Conservation (phyloP, 1,284 basidiomycete genomes). For the Ceratobasidium sp. region DNA sequence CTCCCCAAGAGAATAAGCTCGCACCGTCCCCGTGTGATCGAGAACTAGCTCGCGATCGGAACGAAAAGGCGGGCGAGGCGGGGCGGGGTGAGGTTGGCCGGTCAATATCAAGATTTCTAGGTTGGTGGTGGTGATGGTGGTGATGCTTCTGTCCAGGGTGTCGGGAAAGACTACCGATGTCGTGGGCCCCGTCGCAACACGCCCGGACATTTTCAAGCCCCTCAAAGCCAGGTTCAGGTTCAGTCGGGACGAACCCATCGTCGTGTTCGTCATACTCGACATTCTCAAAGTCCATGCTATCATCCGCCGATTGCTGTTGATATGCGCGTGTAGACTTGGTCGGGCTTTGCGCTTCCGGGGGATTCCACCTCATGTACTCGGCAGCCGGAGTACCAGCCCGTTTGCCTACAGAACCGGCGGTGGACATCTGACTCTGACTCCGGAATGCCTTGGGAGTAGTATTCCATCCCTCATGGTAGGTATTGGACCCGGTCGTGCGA, state of each 20-base stretch:
- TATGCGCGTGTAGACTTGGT: conserved; percentile 67
- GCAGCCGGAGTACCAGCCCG: conserved; percentile 85
- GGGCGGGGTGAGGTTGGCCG: conserved; percentile 67
- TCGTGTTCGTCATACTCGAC: conserved; percentile 49
- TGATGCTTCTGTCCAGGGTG: conserved; percentile 55
- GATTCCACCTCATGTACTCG: conserved; percentile 80
- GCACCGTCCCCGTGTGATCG: conserved; percentile 63
- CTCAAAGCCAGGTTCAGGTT: conserved; percentile 81
- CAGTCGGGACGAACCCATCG: conserved; percentile 68
- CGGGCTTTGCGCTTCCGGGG: conserved; percentile 69
- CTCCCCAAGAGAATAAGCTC: conserved; percentile 65
- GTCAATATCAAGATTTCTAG: conserved; percentile 44
- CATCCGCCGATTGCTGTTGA: conserved; percentile 46
- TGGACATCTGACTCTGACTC: conserved; percentile 75
- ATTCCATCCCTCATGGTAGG: conserved; percentile 56
- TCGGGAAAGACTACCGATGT: conserved; percentile 68
- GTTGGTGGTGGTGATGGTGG: conserved; percentile 60
- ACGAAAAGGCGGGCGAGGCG: conserved; percentile 65
- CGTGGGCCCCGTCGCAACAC: conserved; percentile 90
- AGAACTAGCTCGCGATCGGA: conserved; percentile 72
- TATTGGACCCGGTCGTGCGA: conserved; percentile 59
- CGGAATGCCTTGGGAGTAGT: conserved; percentile 69
- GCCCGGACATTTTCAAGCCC: conserved; percentile 93
- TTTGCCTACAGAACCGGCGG: conserved; percentile 72
- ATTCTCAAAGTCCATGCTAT: conserved; percentile 73